These are phyloP conservation scores for Lycium barbarum DNA, from an alignment of 257 asterid genomes.

Conservation along the genomic window DNA sequence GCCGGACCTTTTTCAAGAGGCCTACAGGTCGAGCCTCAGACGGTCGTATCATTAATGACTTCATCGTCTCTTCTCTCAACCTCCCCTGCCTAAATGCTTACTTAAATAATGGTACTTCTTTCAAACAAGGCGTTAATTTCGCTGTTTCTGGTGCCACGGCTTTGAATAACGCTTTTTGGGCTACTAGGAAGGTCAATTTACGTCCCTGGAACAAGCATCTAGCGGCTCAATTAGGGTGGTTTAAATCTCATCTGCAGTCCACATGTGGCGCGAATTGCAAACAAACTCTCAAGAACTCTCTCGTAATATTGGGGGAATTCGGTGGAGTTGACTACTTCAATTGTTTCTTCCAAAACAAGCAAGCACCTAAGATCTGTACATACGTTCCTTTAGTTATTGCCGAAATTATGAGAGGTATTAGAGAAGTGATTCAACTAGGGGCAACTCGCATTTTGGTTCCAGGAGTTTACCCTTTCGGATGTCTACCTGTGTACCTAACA, in stretches of 20 bases:
- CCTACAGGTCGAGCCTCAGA: slow-evolving; percentile 10
- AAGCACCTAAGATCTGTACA: neutral
- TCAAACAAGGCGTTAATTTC: neutral
- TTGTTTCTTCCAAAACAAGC: neutral
- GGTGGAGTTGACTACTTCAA: neutral
- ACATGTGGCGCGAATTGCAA: neutral
- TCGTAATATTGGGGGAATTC: neutral
- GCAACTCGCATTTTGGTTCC: neutral
- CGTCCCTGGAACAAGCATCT: neutral
- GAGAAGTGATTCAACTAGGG: neutral
- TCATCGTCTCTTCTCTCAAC: neutral
- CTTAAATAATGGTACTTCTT: neutral
- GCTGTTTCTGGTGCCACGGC: slow-evolving; percentile 15
- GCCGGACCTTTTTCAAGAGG: neutral
- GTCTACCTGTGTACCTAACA: neutral
- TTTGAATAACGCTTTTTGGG: neutral
- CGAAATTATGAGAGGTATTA: neutral
- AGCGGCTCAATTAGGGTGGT: neutral
- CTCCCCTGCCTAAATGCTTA: neutral
- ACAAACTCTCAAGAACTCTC: neutral
- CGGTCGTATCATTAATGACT: neutral
- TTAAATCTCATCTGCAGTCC: neutral
- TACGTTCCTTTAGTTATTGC: neutral
- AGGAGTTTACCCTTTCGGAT: slow-evolving; percentile 4
- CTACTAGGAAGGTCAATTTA: neutral